Evolutionary conservation across 164 flowering plant genomes (phyloP), one percentile per base, ranked within the genome.

Genomic region (Hamamelis virginiana): DNA sequence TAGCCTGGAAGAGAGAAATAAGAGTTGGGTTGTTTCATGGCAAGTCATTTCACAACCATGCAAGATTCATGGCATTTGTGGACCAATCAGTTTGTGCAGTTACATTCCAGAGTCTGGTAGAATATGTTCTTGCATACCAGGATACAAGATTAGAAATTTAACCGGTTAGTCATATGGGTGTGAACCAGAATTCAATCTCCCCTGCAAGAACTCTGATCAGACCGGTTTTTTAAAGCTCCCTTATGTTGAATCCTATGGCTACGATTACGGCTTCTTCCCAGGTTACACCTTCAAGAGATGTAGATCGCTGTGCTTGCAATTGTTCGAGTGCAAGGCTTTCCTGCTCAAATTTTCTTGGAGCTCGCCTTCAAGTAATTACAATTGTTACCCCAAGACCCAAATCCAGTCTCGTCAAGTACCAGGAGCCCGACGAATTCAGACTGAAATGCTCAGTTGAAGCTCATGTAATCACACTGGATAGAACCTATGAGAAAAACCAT

Each of bases 121-220:
- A 9, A 75, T 19, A 14, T 77, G 82, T 41, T 53, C 74, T 27
- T 80, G 82, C 48, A 1, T 74, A 0, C 74, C 76, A 1, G 78
- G 78, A 5, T 69, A 19, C 27, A 57, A n/a, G 75, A 38, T 71
- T 38, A 75, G 21, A 18, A 62, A 66, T 46, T 28, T 1, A 0
- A 5, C 56, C 0, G 82, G 75, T 46, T 78, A 84, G 85, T 51
- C 75, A 13, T 15, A 55, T 6, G 87, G 87, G 4, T 84, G 87
- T 38, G 65, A 67, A 57, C 72, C 82, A 6, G 64, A 72, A 8
- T 76, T 73, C 55, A 68, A 74, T 12, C 33, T 48, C 16, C 41
- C 77, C 0, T 57, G 72, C 46, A 38, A 72, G 10, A 3, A n/a
- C n/a, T n/a, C 33, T 1, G n/a, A 9, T 1, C 55, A 72, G 10